Conservation (phyloP, 331 rosid genomes). For the Rhamnella rubrinervis region DNA sequence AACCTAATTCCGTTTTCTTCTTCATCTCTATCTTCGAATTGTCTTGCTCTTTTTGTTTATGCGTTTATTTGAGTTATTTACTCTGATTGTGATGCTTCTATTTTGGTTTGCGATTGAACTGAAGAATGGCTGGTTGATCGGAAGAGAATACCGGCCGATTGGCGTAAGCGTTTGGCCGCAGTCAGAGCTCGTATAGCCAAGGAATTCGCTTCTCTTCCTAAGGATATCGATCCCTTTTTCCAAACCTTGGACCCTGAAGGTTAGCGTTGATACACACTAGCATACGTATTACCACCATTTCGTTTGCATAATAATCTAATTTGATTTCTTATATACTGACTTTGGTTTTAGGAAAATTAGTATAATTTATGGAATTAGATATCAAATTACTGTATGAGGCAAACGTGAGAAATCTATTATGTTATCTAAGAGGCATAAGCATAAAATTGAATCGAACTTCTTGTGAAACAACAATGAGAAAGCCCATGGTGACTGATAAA, state of each 20-base stretch:
- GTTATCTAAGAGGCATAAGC: not conserved
- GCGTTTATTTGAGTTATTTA: not conserved
- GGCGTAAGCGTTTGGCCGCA: constrained; percentile 75
- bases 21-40: not conserved
- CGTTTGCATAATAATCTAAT: not conserved
- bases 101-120: constrained; percentile 11
- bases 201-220: constrained; percentile 76
- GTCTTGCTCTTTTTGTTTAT: not conserved
- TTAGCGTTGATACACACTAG: constrained; percentile 11
- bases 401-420: not conserved
- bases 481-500: not conserved
- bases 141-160: constrained; percentile 77
- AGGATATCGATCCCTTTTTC: constrained; percentile 65
- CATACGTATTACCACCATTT: too few relatives aligned
- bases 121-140: constrained; percentile 96
- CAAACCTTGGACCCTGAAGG: constrained; percentile 78
- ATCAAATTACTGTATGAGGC: too few relatives aligned
- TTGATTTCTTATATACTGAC: not conserved
- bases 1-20: not conserved
- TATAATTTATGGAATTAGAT: too few relatives aligned
- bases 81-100: constrained; percentile 7
- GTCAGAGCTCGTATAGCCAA: constrained; percentile 67
- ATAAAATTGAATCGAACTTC: not conserved
- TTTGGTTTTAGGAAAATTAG: not conserved
- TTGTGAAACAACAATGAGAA: not conserved